A percentile compares a stretch with the other conserved stretches of the same genome.
Conservation (phyloP, 2,329 filamentous ascomycete genomes). For the Scedosporium aurantiacum region DNA sequence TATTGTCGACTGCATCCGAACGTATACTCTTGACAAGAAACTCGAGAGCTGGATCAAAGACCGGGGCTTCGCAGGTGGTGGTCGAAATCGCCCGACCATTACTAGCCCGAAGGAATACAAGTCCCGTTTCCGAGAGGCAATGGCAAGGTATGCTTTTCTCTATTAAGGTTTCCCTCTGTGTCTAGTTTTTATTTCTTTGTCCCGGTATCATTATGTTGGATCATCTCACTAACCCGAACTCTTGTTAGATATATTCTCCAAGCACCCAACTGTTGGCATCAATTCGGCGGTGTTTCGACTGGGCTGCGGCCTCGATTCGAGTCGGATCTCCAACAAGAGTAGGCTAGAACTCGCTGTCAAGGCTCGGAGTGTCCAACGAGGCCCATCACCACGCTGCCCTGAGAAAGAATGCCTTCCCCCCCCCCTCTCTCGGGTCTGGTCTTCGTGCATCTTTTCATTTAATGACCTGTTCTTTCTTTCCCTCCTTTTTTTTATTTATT, state of each 20-base stretch:
- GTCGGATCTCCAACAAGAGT: conserved; percentile 2
- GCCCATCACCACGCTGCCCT: neutral
- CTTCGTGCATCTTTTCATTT: too few species aligned
- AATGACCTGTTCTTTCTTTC: neutral
- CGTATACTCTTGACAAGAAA: conserved; percentile 99
- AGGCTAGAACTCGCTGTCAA: neutral
- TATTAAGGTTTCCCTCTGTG: neutral
- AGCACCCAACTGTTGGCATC: conserved; percentile 66
- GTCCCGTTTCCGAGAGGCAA: conserved; percentile 86
- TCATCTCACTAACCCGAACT: conserved; percentile 5
- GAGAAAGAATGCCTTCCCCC: too few species aligned
- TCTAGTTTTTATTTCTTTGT: too few species aligned
- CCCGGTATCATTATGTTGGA: too few species aligned
- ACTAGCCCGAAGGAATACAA: conserved; percentile 98
- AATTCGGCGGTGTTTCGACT: conserved; percentile 35
- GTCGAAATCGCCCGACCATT: conserved; percentile 79
- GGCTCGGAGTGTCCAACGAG: neutral
- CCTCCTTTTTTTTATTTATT: neutral
- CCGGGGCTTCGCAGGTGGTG: conserved; percentile 67
- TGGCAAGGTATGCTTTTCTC: conserved; percentile 63
- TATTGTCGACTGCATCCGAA: conserved; percentile 96
- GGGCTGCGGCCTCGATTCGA: conserved; percentile 12
- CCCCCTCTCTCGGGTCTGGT: too few species aligned
- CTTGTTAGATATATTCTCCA: conserved; percentile 54
- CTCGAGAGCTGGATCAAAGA: conserved; percentile 99